Evolutionary conservation across 2,329 filamentous ascomycete species (phyloP), one percentile per base, ranked within the genome.

Genomic region (Colletotrichum camelliae): DNA sequence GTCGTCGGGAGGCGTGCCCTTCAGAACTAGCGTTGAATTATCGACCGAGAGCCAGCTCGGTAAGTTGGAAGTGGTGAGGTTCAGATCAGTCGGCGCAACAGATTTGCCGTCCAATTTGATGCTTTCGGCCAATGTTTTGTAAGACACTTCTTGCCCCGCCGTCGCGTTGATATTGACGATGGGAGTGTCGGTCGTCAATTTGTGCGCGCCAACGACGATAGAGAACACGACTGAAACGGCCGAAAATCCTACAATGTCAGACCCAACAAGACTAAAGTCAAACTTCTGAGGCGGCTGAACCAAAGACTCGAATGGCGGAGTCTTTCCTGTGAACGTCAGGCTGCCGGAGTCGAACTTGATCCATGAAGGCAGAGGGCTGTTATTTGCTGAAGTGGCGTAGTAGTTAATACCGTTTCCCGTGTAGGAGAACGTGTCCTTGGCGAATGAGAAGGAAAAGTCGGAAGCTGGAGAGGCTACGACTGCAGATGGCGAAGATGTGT

Each of bases 331-430:
- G 79, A 98, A 97, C 1, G 88, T 89, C 52, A 98, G 85, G 1
- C 84, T 87, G 3, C 82, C 82, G 1, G 89, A 81, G 79, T 97
- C 90, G 80, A 98, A 98, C n/a, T 86, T 86, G 60, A 98, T 87
- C 96, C 96, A 98, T 1, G 95, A 93, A 24, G 96, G 96, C 43
- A 98, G 86, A 43, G 96, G 95, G n/a, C 94, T 94, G 80, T 94
- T 94, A 80, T 96, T 91, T 7, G 88, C 88, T 5, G 94, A 94
- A 4, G 94, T 92, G 10, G 95, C 94, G 81, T 97, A 96, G 83
- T 96, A 98, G 74, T 92, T 91, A 67, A 93, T 88, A 18, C 84
- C 86, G 12, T 86, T 85, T 4, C 84, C 84, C 5, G 87, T 85
- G 57, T 89, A 85, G n/a, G 86, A 86, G 82, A 98, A 98, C 0